Evolutionary conservation across 1,139 yeast species (phyloP).

Genomic region (Cylindricascospora bacillispora): DNA sequence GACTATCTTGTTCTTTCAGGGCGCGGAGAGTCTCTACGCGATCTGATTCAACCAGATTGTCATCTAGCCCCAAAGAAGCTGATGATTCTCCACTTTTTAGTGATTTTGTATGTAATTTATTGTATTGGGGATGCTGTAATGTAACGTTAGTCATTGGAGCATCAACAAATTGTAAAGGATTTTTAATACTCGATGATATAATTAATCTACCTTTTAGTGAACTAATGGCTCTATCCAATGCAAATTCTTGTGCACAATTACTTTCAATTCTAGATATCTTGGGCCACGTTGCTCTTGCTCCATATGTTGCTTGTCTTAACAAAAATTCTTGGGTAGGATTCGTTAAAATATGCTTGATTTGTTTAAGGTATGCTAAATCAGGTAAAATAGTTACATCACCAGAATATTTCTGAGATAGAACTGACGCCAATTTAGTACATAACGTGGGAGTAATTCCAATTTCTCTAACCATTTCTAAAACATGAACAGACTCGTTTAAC

Average conservation of each 20-base stretch:
- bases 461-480: constrained; percentile 58
- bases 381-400: constrained; percentile 93
- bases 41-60: too few species aligned
- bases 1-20: too few species aligned
- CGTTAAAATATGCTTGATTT: constrained; percentile 50
- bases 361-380: constrained; percentile 42
- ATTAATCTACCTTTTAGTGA: constrained; percentile 54
- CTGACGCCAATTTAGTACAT: constrained; percentile 59
- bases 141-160: too few species aligned
- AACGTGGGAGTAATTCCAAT: constrained; percentile 64
- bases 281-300: constrained; percentile 92
- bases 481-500: constrained; percentile 66
- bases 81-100: too few species aligned
- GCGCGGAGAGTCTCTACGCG: too few species aligned
- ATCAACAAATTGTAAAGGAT: constrained; percentile 23
- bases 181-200: constrained; percentile 23
- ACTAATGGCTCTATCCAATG: constrained; percentile 68
- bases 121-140: too few species aligned
- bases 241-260: constrained; percentile 83
- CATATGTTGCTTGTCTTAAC: constrained; percentile 59
- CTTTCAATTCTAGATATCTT: constrained; percentile 70
- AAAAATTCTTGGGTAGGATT: constrained; percentile 76
- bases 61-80: too few species aligned
- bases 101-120: too few species aligned
- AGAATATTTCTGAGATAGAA: constrained; percentile 74